Evolutionary conservation across 2,329 filamentous ascomycete genomes (phyloP), one percentile per base, ranked within the genome.

Genomic region (Uncinocarpus reesii): DNA sequence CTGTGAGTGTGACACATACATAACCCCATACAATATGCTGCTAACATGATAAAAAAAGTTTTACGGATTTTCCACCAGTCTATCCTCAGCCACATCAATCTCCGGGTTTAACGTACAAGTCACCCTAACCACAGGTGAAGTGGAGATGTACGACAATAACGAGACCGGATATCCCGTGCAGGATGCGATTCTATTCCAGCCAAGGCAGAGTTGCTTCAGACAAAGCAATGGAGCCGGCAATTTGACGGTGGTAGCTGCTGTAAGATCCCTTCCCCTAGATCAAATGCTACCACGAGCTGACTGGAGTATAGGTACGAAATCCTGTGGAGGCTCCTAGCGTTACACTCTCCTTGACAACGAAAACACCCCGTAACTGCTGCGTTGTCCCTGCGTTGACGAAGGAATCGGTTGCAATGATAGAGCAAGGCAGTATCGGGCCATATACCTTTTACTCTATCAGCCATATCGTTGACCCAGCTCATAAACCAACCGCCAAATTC

Each of bases 141-240:
- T 36, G 3, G 29, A 47, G 18, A 13, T 35, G 11, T 52, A 47
- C 21, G 31, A 52, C 21, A 52, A 52, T 26, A 47, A 50, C 23
- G 50, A 28, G 10, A 45, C 37, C 1, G 43, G 48, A 24, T 52
- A 50, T 42, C 37, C 42, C 21, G 48, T 52, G 6, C 42, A 50
- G n/a, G 51, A 52, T 18, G 46, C 51, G 13, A 48, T 52, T 13
- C 44, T 52, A 34, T 34, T 50, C 10, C 51, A 50, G 26, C 48
- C 47, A 15, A 48, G 37, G n/a, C 51, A 52, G 32, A 52, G 51
- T 28, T 52, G 51, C 24, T 38, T 52, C n/a, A 32, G 10, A 13
- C 7, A 11, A 31, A 24, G 16, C 35, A 24, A 41, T 29, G 15
- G 8, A 2, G 36, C 40, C 11, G 42, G 45, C 11, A 49, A 47